Evolutionary conservation across 306 rosid species (phyloP), one percentile per base, ranked within the genome.

Genomic region (Medicago ruthenica): DNA sequence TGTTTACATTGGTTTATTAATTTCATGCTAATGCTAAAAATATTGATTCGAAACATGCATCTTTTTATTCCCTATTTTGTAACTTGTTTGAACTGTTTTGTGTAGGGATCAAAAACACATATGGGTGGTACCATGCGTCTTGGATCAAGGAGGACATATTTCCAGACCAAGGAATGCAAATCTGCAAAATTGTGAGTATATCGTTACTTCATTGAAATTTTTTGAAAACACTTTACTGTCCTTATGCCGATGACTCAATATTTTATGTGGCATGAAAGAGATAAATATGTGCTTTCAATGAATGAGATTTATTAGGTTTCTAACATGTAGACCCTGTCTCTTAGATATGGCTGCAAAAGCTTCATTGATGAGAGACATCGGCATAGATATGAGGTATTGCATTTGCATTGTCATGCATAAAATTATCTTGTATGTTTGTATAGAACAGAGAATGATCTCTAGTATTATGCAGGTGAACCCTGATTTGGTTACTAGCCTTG

Each of bases 71-170:
- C 17, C 54, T 45, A 54, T 44, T 76, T 76, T 42, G 8, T 64
- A 40, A 77, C 50, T 53, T 63, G 8, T 21, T 78, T 71, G 66
- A 44, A 64, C 27, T 60, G 20, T 22, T 67, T 37, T 39, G 14
- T 60, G 8, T 72, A 95, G 98, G 98, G 97, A 63, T 95, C 98
- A 6, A 95, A 84, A 81, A 90, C 98, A 44, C 97, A 90, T 15
- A 92, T 95, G 98, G 98, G 97, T 48, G 98, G 92, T 3, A 95
- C 98, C 31, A 95, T 95, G 98, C 96, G 98, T 16, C 87, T 92
- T 42, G 98, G 98, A 62, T 95, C 96, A 41, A 86, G 97, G 86
- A 95, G 85, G 83, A 95, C 98, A 12, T 86, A 70, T 81, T 92
- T 95, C 76, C 90, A 89, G 18, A 77, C 78, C 57, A 78, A 68